phyloP scores from a whole-genome alignment of 2,329 filamentous ascomycete species.

The Fusarium protoensiforme region DNA sequence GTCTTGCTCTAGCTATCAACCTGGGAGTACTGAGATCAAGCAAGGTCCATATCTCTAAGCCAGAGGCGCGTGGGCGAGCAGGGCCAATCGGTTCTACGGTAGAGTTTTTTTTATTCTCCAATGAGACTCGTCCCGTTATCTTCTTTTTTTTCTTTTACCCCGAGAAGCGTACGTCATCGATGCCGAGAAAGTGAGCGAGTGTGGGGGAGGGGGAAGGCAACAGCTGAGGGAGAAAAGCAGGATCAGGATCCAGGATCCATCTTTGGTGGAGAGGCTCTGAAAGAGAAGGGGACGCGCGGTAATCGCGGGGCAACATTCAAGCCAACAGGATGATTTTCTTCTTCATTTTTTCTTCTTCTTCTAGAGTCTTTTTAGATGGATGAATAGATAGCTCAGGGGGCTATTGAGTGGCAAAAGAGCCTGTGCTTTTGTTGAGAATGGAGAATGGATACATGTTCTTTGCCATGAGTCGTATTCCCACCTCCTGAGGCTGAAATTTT shows the following conservation, averaged over 20 bases:
- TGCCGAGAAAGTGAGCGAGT: constrained; percentile 10
- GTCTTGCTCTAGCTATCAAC: not conserved
- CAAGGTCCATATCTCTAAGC: not conserved
- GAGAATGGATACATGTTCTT: not conserved
- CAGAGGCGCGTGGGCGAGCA: not conserved
- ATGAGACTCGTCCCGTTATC: constrained; percentile 5
- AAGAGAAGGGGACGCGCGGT: constrained; percentile 21
- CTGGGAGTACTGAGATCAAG: not conserved
- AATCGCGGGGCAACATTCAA: constrained; percentile 24
- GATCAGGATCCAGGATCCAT: not conserved
- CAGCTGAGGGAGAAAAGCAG: not conserved
- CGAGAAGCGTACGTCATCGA: constrained; percentile 27
- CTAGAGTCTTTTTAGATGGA: not conserved
- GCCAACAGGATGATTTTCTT: not conserved
- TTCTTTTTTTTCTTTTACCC: not conserved
- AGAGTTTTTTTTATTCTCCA: not conserved
- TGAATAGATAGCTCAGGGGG: constrained; percentile 18
- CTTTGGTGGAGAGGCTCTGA: constrained; percentile 1
- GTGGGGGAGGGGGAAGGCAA: constrained; percentile 20
- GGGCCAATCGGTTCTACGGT: constrained; percentile 29
- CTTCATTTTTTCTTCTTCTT: not conserved
- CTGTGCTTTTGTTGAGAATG: not conserved
- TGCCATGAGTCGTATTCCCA: constrained; percentile 16
- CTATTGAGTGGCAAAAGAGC: constrained; percentile 21
- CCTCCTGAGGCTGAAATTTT: constrained; percentile 3